A percentile compares a stretch with the other conserved stretches of the same genome.
Conservation (phyloP, 2,329 filamentous ascomycete species). For the Parastagonospora nodorum region DNA sequence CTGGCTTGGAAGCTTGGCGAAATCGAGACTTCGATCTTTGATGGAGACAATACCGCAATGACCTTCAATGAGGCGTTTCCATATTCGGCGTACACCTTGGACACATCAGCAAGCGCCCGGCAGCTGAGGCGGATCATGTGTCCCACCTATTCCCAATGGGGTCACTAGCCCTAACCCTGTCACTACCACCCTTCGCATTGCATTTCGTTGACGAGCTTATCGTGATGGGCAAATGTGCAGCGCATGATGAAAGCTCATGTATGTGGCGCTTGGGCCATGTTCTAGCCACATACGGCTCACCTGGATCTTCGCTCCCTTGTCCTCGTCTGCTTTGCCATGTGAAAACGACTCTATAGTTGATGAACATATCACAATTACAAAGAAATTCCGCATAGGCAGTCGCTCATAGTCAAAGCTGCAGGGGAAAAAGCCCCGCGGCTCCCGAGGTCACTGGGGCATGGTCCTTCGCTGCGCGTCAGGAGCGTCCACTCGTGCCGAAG, state of each 20-base stretch:
- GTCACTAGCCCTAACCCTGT: constrained; percentile 57
- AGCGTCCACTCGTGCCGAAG: no score
- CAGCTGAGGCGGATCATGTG: background rate
- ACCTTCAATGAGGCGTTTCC: constrained; percentile 78
- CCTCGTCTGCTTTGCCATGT: no score
- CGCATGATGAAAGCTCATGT: background rate
- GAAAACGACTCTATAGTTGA: no score
- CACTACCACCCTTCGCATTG: constrained; percentile 57
- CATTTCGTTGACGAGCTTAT: constrained; percentile 33
- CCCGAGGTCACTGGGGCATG: no score
- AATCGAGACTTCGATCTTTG: constrained; percentile 64
- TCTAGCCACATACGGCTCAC: no score
- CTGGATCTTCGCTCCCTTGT: no score
- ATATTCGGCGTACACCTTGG: constrained; percentile 72
- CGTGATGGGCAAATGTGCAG: background rate
- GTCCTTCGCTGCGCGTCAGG: no score
- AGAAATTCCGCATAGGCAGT: no score
- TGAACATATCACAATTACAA: no score
- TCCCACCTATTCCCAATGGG: constrained; percentile 74
- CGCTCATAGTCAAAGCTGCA: no score
- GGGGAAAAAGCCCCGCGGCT: no score
- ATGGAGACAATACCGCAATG: constrained; percentile 82
- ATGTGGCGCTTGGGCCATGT: background rate
- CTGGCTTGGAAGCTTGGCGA: constrained; percentile 77
- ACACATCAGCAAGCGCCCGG: background rate